Percentiles rank a stretch among this genome's conserved stretches.
phyloP scores from a whole-genome alignment of 2,329 filamentous ascomycete genomes.

The Colletotrichum lentis region DNA sequence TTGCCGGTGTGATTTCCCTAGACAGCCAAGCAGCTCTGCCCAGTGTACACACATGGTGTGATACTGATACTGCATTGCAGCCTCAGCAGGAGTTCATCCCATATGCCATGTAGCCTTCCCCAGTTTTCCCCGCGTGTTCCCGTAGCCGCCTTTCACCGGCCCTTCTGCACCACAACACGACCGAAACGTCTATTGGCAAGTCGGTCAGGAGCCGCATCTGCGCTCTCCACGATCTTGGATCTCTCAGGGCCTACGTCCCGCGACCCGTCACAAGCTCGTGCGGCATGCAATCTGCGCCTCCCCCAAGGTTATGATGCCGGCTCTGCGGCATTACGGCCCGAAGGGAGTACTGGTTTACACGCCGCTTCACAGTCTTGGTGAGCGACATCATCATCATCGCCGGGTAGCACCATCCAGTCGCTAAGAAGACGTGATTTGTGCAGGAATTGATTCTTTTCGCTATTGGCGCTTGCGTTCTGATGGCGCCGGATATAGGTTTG shows the following conservation, averaged over 20 bases:
- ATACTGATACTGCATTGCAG: slow-evolving; percentile 14
- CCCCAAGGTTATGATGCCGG: not conserved
- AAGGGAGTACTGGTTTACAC: not conserved
- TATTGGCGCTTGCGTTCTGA: not conserved
- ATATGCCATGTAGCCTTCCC: not conserved
- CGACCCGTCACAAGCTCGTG: not conserved
- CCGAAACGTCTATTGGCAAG: not conserved
- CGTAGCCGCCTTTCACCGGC: not conserved
- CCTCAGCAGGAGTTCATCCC: slow-evolving; percentile 22
- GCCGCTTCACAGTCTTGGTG: not conserved
- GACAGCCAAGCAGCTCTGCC: slow-evolving; percentile 11
- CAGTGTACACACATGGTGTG: not conserved
- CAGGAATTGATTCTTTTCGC: not conserved
- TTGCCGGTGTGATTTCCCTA: slow-evolving; percentile 7
- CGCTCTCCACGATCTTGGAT: slow-evolving; percentile 6
- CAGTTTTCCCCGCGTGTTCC: slow-evolving; percentile 3
- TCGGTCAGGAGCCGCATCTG: slow-evolving; percentile 10
- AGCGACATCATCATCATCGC: not conserved
- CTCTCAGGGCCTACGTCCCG: not conserved
- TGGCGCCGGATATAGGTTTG: not conserved
- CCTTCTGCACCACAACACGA: not conserved
- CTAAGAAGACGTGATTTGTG: not conserved
- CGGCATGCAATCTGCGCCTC: not conserved
- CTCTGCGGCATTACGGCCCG: not conserved
- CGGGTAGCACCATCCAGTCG: too few species aligned